These are phyloP conservation scores for Acanthamoeba comandoni DNA, from an alignment of 208 protist species.

Conservation along the genomic window DNA sequence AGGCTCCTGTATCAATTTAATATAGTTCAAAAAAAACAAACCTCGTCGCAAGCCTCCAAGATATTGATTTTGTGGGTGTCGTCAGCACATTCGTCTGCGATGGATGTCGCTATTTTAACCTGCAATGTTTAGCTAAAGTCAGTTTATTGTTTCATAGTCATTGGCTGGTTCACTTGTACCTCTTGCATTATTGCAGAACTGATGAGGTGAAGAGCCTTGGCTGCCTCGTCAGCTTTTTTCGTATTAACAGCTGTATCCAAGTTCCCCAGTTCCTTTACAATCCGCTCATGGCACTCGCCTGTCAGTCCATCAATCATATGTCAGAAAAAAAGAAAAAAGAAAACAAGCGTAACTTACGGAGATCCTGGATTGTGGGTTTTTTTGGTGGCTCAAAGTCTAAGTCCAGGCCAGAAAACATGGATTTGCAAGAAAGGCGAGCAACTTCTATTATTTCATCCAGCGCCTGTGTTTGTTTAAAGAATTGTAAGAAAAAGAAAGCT, in stretches of 20 bases:
- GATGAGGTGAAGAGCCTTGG: constrained; percentile 63
- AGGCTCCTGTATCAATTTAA: no score
- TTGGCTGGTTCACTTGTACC: background rate
- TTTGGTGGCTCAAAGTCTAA: constrained; percentile 33
- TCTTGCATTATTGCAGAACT: constrained; percentile 54
- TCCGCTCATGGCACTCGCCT: constrained; percentile 61
- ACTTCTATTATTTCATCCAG: constrained; percentile 69
- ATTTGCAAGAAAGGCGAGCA: constrained; percentile 61
- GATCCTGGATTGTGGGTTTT: constrained; percentile 27
- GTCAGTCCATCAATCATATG: background rate
- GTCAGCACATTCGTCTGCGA: constrained; percentile 35
- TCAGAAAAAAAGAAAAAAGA: background rate
- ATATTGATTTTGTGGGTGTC: constrained; percentile 59
- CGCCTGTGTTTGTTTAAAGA: background rate
- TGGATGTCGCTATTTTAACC: constrained; percentile 23
- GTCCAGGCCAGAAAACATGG: constrained; percentile 52
- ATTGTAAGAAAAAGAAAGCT: no score
- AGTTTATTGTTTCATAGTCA: no score
- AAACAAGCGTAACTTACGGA: constrained; percentile 21
- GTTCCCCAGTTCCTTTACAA: constrained; percentile 10
- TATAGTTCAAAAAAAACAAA: no score
- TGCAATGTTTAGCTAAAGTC: background rate
- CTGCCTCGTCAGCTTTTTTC: background rate
- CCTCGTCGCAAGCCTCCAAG: constrained; percentile 55
- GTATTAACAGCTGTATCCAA: background rate